These are phyloP conservation scores for Parasarocladium wereldwijsianum DNA, from an alignment of 2,329 filamentous ascomycete genomes.

Conservation along the genomic window DNA sequence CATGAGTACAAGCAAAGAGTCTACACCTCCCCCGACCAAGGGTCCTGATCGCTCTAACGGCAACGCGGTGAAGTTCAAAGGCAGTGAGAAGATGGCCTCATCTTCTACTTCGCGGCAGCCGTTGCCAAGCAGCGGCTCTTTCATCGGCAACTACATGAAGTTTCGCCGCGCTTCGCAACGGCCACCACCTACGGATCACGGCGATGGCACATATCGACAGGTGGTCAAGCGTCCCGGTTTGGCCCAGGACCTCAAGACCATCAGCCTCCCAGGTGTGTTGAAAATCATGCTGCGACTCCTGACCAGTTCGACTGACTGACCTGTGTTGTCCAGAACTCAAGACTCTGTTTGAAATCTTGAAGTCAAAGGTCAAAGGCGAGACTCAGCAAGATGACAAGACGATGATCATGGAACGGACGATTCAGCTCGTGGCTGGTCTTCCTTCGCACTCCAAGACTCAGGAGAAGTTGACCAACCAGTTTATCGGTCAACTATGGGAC, in stretches of 20 bases:
- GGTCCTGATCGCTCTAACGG: too few species aligned
- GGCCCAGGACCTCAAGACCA: constrained; percentile 39
- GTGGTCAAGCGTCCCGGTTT: constrained; percentile 34
- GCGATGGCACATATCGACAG: constrained; percentile 43
- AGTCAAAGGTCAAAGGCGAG: constrained; percentile 46
- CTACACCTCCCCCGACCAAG: too few species aligned
- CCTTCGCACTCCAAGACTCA: constrained; percentile 47
- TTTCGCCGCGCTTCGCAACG: constrained; percentile 33
- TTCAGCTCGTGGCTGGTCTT: constrained; percentile 53
- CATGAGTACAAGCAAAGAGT: too few species aligned
- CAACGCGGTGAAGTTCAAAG: too few species aligned
- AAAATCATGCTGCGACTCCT: too few species aligned
- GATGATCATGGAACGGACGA: constrained; percentile 61
- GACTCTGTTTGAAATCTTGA: constrained; percentile 46
- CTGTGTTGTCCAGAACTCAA: constrained; percentile 34
- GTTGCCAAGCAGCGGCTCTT: constrained; percentile 10
- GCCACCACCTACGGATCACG: constrained; percentile 48
- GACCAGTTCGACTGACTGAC: constrained; percentile 7
- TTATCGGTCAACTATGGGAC: constrained; percentile 57
- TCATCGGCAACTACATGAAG: constrained; percentile 15
- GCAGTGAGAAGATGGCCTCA: too few species aligned
- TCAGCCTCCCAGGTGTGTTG: constrained; percentile 30
- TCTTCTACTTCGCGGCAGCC: too few species aligned
- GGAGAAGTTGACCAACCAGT: constrained; percentile 47
- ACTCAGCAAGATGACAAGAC: constrained; percentile 58